Conservation (phyloP, 495 filamentous ascomycete species). For the Aspergillus coremiiformis region DNA sequence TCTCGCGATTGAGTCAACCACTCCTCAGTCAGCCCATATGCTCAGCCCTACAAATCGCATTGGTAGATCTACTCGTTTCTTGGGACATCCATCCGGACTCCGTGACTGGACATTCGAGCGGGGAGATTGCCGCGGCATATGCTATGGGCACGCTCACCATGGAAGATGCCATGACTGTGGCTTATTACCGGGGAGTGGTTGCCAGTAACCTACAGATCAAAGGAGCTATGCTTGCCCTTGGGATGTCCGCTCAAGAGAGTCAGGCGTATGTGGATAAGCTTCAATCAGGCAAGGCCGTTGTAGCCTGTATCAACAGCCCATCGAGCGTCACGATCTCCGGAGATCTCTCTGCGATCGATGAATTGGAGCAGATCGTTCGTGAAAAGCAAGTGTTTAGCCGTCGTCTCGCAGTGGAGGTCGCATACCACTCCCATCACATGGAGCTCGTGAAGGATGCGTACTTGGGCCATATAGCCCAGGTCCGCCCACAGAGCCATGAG, state of each 20-base stretch:
- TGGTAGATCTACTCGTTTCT: conserved; percentile 16
- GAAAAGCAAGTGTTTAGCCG: conserved; percentile 8
- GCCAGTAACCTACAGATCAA: too few relatives aligned
- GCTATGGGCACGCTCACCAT: not conserved
- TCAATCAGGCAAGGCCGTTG: conserved; percentile 1
- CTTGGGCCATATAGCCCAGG: conserved; percentile 1
- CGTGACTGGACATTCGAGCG: not conserved
- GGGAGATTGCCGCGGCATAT: not conserved
- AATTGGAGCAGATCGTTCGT: conserved; percentile 8
- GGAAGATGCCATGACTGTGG: not conserved
- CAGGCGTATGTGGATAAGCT: not conserved
- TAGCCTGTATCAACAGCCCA: conserved; percentile 39
- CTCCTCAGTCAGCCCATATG: conserved; percentile 17
- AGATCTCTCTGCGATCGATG: conserved; percentile 27
- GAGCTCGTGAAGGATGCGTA: too few relatives aligned
- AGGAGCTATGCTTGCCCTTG: too few relatives aligned
- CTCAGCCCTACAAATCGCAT: conserved; percentile 24
- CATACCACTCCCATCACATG: conserved; percentile 28
- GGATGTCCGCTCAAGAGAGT: conserved; percentile 4
- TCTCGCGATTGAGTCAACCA: too few relatives aligned
- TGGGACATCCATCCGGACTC: conserved; percentile 9
- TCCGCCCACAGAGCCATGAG: not conserved
- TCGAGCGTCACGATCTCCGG: conserved; percentile 33
- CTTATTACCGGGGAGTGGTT: not conserved
- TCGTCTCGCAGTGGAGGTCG: conserved; percentile 4